A percentile compares a stretch with the other conserved stretches of the same genome.
These are phyloP conservation scores for Solanum ossicruentum DNA, from an alignment of 257 asterid genomes.

Conservation along the genomic window DNA sequence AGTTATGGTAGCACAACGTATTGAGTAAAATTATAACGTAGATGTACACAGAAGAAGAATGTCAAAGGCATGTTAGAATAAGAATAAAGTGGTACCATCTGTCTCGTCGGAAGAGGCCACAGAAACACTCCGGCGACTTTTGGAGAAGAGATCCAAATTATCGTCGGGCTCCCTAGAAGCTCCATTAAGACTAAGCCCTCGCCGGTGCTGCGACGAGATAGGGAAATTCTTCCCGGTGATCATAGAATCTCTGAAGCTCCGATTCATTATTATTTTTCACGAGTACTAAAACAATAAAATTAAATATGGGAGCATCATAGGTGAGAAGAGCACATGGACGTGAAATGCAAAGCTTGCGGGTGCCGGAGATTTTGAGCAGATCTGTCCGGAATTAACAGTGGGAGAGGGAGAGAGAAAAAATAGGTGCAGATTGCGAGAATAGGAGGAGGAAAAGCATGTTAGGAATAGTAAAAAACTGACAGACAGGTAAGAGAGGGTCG, in stretches of 20 bases:
- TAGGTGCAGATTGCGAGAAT: neutral
- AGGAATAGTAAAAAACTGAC: neutral
- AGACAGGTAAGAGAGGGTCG: neutral
- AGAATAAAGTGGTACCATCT: conserved; percentile 6
- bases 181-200: conserved; percentile 50
- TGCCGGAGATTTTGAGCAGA: neutral
- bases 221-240: conserved; percentile 28
- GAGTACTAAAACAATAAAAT: neutral
- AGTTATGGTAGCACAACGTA: neutral
- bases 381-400: neutral
- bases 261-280: conserved; percentile 11
- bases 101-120: conserved; percentile 22
- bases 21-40: neutral
- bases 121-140: conserved; percentile 61
- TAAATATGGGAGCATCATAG: neutral
- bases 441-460: neutral
- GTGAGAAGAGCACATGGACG: neutral
- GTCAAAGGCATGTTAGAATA: neutral
- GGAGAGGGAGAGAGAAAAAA: neutral
- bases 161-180: conserved; percentile 24
- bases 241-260: conserved; percentile 57
- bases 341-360: neutral
- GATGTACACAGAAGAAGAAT: neutral
- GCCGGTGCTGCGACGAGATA: conserved; percentile 43
- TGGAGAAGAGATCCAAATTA: conserved; percentile 82